Conservation (phyloP, 257 asterid species). For the Osmanthus fragrans region DNA sequence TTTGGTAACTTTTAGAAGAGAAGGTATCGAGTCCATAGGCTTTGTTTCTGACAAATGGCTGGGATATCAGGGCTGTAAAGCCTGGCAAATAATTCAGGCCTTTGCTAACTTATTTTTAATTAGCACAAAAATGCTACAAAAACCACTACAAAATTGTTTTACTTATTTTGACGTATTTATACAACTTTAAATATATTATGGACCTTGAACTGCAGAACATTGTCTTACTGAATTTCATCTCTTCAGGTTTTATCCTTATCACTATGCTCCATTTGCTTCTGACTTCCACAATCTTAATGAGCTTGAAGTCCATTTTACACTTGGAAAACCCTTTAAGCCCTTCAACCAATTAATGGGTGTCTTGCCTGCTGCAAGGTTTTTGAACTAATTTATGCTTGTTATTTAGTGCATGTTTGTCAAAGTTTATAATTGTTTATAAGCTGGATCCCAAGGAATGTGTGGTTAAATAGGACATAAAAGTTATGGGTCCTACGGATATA, state of each 20-base stretch:
- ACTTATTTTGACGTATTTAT: not conserved
- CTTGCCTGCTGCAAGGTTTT: slow-evolving; percentile 76
- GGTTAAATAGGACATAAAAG: too few species aligned
- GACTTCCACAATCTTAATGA: slow-evolving; percentile 50
- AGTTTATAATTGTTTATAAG: too few species aligned
- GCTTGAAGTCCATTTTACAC: slow-evolving; percentile 44
- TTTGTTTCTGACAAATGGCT: not conserved
- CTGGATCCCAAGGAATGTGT: too few species aligned
- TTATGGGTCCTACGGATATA: too few species aligned
- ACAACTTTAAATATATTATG: not conserved
- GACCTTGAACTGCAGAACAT: not conserved
- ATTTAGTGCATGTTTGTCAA: not conserved
- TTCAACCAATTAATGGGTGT: slow-evolving; percentile 71
- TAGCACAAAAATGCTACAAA: not conserved
- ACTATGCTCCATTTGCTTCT: slow-evolving; percentile 77
- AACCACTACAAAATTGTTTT: not conserved
- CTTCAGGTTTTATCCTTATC: slow-evolving; percentile 69
- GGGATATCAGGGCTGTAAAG: not conserved
- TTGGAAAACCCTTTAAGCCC: slow-evolving; percentile 70
- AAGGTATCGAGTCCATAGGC: not conserved
- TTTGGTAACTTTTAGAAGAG: not conserved
- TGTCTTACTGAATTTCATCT: not conserved
- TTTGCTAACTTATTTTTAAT: not conserved
- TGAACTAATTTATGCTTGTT: not conserved
- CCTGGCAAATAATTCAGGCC: not conserved